Evolutionary conservation across 202 grass and related monocot genomes (phyloP).

Genomic region (Tripidium arundinaceum): DNA sequence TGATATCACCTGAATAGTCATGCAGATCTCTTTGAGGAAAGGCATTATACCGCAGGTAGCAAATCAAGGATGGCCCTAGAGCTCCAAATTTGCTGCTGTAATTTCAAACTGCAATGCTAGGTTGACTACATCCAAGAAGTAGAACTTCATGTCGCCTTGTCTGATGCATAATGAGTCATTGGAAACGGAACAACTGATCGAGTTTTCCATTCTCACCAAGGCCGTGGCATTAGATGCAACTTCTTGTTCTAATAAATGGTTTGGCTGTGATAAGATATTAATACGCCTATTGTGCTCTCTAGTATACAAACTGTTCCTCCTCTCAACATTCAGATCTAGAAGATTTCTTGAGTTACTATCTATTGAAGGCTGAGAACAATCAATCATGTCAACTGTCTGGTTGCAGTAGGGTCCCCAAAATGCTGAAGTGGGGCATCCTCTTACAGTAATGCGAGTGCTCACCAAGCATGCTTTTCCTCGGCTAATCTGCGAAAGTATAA

Average conservation of each 20-base stretch:
- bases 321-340: slow-evolving; percentile 31
- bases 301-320: slow-evolving; percentile 18
- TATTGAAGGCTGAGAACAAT: slow-evolving; percentile 66
- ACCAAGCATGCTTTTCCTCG: slow-evolving; percentile 65
- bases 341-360: slow-evolving; percentile 59
- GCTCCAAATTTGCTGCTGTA: slow-evolving; percentile 33
- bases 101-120: slow-evolving; percentile 71
- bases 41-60: slow-evolving; percentile 68
- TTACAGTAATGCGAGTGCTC: slow-evolving; percentile 65
- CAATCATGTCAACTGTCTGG: slow-evolving; percentile 57
- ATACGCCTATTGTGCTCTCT: slow-evolving; percentile 35
- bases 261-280: slow-evolving; percentile 25
- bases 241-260: slow-evolving; percentile 30
- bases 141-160: slow-evolving; percentile 69
- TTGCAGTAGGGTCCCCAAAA: slow-evolving; percentile 82
- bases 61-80: slow-evolving; percentile 45
- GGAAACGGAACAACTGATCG: slow-evolving; percentile 64
- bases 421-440: slow-evolving; percentile 59
- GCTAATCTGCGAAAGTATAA: slow-evolving; percentile 72
- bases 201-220: slow-evolving; percentile 31
- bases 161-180: slow-evolving; percentile 66
- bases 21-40: slow-evolving; percentile 68
- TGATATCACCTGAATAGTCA: slow-evolving; percentile 78
- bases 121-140: slow-evolving; percentile 66
- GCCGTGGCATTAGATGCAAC: slow-evolving; percentile 32